Base-by-base conservation (phyloP, 106 monocot species). In the Dioscorea alata region DNA sequence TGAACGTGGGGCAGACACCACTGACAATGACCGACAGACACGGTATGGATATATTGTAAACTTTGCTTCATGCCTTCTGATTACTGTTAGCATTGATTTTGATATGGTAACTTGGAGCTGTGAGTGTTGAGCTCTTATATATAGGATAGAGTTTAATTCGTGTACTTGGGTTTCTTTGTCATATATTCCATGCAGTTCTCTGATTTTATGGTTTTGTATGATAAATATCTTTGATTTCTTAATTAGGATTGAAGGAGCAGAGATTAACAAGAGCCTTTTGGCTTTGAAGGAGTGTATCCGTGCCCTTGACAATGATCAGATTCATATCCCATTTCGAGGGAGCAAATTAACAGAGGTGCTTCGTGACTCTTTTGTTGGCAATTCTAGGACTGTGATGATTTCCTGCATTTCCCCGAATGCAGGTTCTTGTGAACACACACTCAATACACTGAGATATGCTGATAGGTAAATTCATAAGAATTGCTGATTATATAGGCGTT, bases 1-100 rank as follows among this genome's bases (percentile, higher is more conserved):
- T 71, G 96, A 97, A 68, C 92, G 96, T 64, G 96, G 96, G 64
- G 96, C 96, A 49, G 96, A 97, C 75, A 97, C 96, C 17, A 97
- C 96, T 32, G 96, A 97, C 42, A 97, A 92, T 72, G 95, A 96
- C 69, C 85, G 91, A n/a, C 95, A 96, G 60, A 96, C 95, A 35
- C 81, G 95, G 95, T 96, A 52, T 16, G 77, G 59, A 32, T 57
- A 59, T 67, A 13, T 72, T 53, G 33, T 25, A 32, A 19, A 15
- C 61, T 33, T 49, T 61, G 7, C 21, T 14, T 28, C 14, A 49
- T 48, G 20, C 13, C 20, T 58, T 32, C 23, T 67, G 33, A 31
- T 42, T 42, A 42, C 42, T 6, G 6, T 2, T 42, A 42, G 6
- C 42, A 0, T 42, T 6, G 42, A 42, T 6, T 42, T 42, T 42